Percentiles rank a stretch among this genome's conserved stretches.
These are phyloP conservation scores for Cenchrus fungigraminus DNA, from an alignment of 176 grass and related monocot genomes.

Conservation along the genomic window DNA sequence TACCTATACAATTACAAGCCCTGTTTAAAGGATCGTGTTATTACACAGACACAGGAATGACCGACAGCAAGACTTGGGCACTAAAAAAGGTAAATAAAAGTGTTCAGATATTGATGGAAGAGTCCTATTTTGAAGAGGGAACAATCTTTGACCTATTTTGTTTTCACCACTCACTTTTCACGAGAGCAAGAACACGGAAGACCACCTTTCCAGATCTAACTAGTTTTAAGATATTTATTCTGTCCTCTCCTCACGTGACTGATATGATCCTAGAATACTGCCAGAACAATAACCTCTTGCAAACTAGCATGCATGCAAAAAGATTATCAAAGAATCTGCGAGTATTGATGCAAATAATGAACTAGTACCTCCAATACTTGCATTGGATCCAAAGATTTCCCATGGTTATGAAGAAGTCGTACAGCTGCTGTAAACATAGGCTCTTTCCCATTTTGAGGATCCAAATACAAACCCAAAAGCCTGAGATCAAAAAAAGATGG, in stretches of 20 bases:
- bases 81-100: neutral
- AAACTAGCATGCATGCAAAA: slow-evolving; percentile 15
- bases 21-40: neutral
- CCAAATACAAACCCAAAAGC: slow-evolving; percentile 96
- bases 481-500: slow-evolving; percentile 44
- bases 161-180: neutral
- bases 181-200: neutral
- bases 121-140: neutral
- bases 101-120: neutral
- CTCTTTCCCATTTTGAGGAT: slow-evolving; percentile 92
- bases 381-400: slow-evolving; percentile 86
- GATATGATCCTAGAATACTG: neutral
- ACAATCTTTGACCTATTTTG: neutral
- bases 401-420: slow-evolving; percentile 94
- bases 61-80: neutral
- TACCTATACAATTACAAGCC: slow-evolving; percentile 6
- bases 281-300: neutral
- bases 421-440: slow-evolving; percentile 98
- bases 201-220: neutral
- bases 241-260: neutral
- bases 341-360: slow-evolving; percentile 30
- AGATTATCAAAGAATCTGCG: slow-evolving; percentile 6
- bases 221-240: neutral
- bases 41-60: neutral
- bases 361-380: slow-evolving; percentile 92